Base-by-base conservation (phyloP, 2,329 filamentous ascomycete species). In the Hypoxylon sp. region DNA sequence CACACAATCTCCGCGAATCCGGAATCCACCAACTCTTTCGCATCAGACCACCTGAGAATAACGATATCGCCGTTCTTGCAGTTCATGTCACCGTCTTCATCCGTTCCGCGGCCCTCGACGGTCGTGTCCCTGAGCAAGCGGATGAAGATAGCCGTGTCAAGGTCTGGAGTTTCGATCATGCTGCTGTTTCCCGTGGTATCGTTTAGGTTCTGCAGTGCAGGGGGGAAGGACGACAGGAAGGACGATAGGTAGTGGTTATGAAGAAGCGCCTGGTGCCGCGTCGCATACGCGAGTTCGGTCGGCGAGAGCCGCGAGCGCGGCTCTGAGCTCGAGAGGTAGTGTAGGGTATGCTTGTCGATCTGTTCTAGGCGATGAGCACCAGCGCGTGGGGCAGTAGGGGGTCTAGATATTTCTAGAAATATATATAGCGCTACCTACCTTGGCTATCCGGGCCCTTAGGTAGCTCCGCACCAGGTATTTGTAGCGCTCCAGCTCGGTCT, bases 401-500 rank as follows among this genome's bases (percentile, higher is more conserved):
- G n/a, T 26, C 24, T 7, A 34, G 32, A 34, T 5, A 34, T 15
- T 6, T 34, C 5, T 34, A 15, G 5, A 11, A 6, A 34, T 34
- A 15, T 22, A 20, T 55, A 75, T 73, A 13, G 78, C 20, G 6
- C 22, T 28, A 72, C 62, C 64, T 80, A 92, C 91, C 85, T 99
- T 98, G 56, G 91, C 88, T 59, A 98, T 89, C n/a, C 95, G 85
- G 8, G 91, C 89, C 55, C 96, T 86, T 58, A 99, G 79, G 68
- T 94, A 90, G 68, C 91, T 91, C 64, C 95, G 86, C 17, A 98
- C 86, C 20, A 99, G 84, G 74, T 93, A 99, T 80, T 97, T 97
- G 79, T 92, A 96, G 47, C 95, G 85, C 77, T 97, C 94, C 56
- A 99, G 86, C 80, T 99, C 95, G 6, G 96, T 98, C 81, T 99